Evolutionary conservation across 225 moss, liverwort and hornwort genomes (phyloP).

Genomic region (Bryum argenteum): DNA sequence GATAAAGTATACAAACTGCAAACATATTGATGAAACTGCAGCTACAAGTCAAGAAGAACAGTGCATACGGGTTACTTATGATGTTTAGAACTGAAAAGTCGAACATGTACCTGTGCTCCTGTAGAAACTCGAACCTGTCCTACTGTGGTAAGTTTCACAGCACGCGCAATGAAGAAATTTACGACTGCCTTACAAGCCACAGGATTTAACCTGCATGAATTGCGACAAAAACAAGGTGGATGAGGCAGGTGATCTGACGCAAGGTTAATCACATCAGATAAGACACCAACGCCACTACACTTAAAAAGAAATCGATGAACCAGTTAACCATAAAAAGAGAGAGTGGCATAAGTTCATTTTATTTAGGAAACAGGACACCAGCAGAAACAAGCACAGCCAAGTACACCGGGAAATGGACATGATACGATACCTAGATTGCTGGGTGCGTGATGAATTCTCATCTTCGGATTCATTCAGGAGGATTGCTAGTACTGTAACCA

Average conservation of each 20-base stretch:
- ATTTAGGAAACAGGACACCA: background rate
- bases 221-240: constrained; percentile 8
- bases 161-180: constrained; percentile 56
- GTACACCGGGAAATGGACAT: background rate
- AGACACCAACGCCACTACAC: background rate
- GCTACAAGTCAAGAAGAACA: background rate
- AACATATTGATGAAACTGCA: background rate
- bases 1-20: background rate
- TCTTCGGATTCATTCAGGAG: constrained; percentile 46
- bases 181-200: constrained; percentile 52
- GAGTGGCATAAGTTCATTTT: background rate
- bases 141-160: constrained; percentile 50
- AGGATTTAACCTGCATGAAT: constrained; percentile 53
- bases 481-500: constrained; percentile 53
- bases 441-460: constrained; percentile 19
- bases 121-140: constrained; percentile 62
- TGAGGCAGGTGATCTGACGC: background rate
- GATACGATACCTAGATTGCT: constrained; percentile 38
- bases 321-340: background rate
- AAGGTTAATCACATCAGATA: constrained; percentile 1
- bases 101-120: constrained; percentile 61
- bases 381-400: background rate
- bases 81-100: background rate
- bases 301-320: background rate
- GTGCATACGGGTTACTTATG: background rate